Conservation (phyloP, 1,139 yeast genomes). For the Pichia sp. region DNA sequence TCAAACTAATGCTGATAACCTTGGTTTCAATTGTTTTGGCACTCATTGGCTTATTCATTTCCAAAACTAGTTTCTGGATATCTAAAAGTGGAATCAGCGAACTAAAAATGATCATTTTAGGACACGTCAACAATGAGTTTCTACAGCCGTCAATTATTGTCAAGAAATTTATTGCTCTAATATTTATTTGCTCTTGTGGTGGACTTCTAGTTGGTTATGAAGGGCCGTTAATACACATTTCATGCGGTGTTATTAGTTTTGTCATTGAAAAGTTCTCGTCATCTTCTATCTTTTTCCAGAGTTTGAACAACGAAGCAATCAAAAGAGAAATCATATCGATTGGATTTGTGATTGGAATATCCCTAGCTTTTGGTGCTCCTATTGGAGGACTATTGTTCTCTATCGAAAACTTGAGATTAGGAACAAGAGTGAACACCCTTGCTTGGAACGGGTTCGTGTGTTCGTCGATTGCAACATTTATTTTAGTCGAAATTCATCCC, state of each 20-base stretch:
- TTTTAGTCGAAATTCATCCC: slow-evolving; percentile 57
- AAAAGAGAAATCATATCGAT: slow-evolving; percentile 69
- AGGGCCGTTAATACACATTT: slow-evolving; percentile 88
- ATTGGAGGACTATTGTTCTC: slow-evolving; percentile 91
- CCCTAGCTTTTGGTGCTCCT: slow-evolving; percentile 92
- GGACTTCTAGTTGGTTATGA: slow-evolving; percentile 92
- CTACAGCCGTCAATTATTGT: slow-evolving; percentile 46
- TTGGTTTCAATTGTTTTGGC: slow-evolving; percentile 34
- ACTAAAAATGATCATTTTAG: slow-evolving; percentile 58
- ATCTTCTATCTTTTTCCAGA: slow-evolving; percentile 26
- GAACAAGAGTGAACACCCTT: slow-evolving; percentile 55
- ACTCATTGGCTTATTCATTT: slow-evolving; percentile 34
- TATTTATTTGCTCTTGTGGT: slow-evolving; percentile 61
- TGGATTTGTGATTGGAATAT: slow-evolving; percentile 89
- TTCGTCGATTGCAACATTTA: slow-evolving; percentile 68
- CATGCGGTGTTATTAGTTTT: slow-evolving; percentile 59
- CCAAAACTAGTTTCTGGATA: slow-evolving; percentile 41
- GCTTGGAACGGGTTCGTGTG: slow-evolving; percentile 83
- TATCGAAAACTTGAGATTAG: slow-evolving; percentile 66
- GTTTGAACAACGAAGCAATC: slow-evolving; percentile 53
- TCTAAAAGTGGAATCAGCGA: slow-evolving; percentile 70
- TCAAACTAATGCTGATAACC: slow-evolving; percentile 33
- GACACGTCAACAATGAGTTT: slow-evolving; percentile 47
- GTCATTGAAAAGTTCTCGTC: slow-evolving; percentile 33
- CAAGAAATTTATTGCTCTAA: slow-evolving; percentile 50